Percentiles rank a stretch among this genome's conserved stretches.
These are phyloP conservation scores for Cornus suecica DNA, from an alignment of 148 eudicot species.

Conservation along the genomic window DNA sequence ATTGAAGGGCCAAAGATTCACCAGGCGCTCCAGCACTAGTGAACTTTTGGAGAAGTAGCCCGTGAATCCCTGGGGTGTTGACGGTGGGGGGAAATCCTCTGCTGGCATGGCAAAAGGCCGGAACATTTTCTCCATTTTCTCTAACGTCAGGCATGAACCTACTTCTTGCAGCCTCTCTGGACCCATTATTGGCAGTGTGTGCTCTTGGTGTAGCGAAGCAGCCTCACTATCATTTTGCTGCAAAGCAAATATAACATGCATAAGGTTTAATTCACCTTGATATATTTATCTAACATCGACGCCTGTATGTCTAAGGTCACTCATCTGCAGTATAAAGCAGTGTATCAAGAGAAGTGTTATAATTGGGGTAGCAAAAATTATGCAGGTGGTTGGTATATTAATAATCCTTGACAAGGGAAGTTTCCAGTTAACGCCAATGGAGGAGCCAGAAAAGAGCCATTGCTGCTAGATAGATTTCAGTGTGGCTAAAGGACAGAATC, in stretches of 20 bases:
- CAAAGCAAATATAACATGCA: constrained; percentile 4
- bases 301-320: background rate
- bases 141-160: constrained; percentile 73
- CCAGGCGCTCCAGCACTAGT: constrained; percentile 86
- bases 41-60: constrained; percentile 96
- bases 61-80: constrained; percentile 72
- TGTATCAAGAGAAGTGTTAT: background rate
- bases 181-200: constrained; percentile 92
- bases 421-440: background rate
- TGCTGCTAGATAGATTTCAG: background rate
- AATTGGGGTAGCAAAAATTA: too few relatives aligned
- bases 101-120: constrained; percentile 98
- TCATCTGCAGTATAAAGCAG: background rate
- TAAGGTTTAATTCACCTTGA: background rate
- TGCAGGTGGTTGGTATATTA: too few relatives aligned
- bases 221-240: constrained; percentile 74
- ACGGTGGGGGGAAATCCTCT: constrained; percentile 89
- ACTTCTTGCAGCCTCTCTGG: constrained; percentile 96
- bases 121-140: constrained; percentile 79
- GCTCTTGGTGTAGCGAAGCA: constrained; percentile 82
- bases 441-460: background rate
- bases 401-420: background rate
- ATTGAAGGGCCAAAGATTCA: constrained; percentile 85
- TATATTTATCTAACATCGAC: background rate
- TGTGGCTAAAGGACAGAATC: background rate